These are phyloP conservation scores for Neurospora sp. DNA, from an alignment of 495 filamentous ascomycete genomes.

Conservation along the genomic window DNA sequence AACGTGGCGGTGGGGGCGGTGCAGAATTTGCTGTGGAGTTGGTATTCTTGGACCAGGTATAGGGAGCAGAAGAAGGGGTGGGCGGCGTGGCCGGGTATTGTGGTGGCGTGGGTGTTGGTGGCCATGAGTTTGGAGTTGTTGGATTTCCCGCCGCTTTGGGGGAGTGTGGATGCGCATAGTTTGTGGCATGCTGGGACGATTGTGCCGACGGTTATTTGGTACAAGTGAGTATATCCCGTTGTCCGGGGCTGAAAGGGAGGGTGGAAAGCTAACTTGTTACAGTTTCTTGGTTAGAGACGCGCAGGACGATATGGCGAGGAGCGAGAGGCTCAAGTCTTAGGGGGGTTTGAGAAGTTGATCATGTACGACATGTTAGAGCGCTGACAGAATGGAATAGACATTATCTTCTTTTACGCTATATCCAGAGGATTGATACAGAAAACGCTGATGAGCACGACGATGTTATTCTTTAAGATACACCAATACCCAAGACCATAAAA, in stretches of 20 bases:
- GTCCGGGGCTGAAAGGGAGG: not conserved
- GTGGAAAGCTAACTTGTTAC: not conserved
- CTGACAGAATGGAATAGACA: not conserved
- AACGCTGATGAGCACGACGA: not conserved
- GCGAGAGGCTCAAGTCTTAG: slow-evolving; percentile 26
- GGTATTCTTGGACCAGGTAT: slow-evolving; percentile 70
- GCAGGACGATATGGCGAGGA: slow-evolving; percentile 56
- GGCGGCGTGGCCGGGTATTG: slow-evolving; percentile 85
- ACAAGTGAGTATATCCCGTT: slow-evolving; percentile 56
- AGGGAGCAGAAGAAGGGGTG: slow-evolving; percentile 56
- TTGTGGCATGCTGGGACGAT: slow-evolving; percentile 95
- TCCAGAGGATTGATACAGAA: not conserved
- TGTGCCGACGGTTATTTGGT: slow-evolving; percentile 82
- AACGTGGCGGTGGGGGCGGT: slow-evolving; percentile 77
- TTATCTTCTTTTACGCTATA: not conserved
- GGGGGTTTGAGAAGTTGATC: not conserved
- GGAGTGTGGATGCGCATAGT: slow-evolving; percentile 84
- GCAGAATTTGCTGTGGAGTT: slow-evolving; percentile 77
- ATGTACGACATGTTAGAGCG: not conserved
- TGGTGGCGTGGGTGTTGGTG: slow-evolving; percentile 83
- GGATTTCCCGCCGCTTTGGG: slow-evolving; percentile 81
- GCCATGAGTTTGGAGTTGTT: slow-evolving; percentile 93
- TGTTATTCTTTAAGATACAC: not conserved
- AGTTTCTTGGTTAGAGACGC: slow-evolving; percentile 74
- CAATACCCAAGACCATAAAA: not conserved